Conservation (phyloP, 306 rosid genomes). For the Erythrophleum fordii region DNA sequence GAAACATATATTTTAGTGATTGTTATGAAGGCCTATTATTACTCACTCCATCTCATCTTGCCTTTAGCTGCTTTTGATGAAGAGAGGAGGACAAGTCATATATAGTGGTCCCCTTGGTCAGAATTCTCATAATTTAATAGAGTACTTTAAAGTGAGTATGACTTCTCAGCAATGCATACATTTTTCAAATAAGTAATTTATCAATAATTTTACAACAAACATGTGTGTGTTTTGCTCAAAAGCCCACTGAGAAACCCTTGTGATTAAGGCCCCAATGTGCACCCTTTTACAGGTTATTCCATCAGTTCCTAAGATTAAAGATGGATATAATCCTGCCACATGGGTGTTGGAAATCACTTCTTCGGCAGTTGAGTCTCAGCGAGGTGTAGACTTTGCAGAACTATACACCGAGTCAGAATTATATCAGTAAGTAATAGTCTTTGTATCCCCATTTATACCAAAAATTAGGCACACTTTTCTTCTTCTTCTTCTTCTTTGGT, state of each 20-base stretch:
- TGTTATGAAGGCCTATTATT: neutral
- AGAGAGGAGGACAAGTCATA: conserved; percentile 63
- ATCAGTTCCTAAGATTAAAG: conserved; percentile 49
- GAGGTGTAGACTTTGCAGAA: conserved; percentile 54
- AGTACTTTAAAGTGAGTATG: conserved; percentile 58
- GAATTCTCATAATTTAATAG: conserved; percentile 52
- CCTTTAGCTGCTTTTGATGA: conserved; percentile 61
- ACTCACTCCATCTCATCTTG: conserved; percentile 8
- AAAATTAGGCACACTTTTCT: conserved; percentile 10
- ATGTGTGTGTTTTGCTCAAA: neutral
- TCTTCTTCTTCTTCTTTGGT: neutral
- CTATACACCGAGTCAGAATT: conserved; percentile 49
- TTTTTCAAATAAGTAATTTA: neutral
- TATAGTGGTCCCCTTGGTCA: conserved; percentile 58
- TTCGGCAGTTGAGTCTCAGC: conserved; percentile 46
- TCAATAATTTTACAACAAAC: neutral
- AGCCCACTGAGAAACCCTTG: neutral
- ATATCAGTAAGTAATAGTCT: conserved; percentile 47
- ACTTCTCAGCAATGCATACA: conserved; percentile 11
- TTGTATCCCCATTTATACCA: neutral
- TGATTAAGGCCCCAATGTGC: neutral
- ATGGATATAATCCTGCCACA: conserved; percentile 63
- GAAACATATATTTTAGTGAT: conserved; percentile 14
- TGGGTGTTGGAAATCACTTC: conserved; percentile 64
- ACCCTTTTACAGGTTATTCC: conserved; percentile 53